phyloP scores from a whole-genome alignment of 176 grass and related monocot species.

The Olyra latifolia region DNA sequence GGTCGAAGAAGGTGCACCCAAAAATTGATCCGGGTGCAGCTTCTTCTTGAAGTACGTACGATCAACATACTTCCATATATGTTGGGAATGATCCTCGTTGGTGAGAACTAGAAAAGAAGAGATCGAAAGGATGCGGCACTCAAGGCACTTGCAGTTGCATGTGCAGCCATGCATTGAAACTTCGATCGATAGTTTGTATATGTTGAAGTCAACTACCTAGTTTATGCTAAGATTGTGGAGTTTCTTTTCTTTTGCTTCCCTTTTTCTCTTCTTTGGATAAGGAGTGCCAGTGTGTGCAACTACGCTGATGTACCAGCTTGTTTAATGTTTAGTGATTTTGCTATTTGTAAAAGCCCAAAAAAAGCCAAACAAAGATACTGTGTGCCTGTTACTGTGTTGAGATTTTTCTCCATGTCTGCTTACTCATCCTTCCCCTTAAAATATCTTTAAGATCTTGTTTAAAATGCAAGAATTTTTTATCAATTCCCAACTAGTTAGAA shows the following conservation, averaged over 20 bases:
- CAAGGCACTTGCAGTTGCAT: background rate
- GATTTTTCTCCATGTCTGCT: background rate
- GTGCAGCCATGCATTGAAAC: background rate
- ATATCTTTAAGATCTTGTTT: background rate
- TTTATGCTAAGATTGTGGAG: background rate
- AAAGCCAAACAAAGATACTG: background rate
- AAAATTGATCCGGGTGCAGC: background rate
- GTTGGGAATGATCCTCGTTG: background rate
- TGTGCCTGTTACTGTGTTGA: background rate
- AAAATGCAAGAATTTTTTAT: no score
- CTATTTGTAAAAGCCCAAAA: background rate
- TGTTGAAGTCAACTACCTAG: background rate
- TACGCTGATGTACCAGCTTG: background rate
- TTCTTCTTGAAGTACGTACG: conserved; percentile 21
- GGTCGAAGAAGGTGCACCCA: conserved; percentile 33
- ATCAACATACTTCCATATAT: no score
- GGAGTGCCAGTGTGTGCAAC: background rate
- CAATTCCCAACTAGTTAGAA: no score
- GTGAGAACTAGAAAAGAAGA: background rate
- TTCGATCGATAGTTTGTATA: no score
- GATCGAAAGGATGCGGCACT: background rate
- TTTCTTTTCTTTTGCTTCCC: background rate
- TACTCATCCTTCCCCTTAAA: background rate
- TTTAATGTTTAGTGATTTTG: background rate
- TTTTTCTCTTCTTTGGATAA: background rate